Conservation (phyloP, 495 filamentous ascomycete genomes). For the Lepidopterella palustris region DNA sequence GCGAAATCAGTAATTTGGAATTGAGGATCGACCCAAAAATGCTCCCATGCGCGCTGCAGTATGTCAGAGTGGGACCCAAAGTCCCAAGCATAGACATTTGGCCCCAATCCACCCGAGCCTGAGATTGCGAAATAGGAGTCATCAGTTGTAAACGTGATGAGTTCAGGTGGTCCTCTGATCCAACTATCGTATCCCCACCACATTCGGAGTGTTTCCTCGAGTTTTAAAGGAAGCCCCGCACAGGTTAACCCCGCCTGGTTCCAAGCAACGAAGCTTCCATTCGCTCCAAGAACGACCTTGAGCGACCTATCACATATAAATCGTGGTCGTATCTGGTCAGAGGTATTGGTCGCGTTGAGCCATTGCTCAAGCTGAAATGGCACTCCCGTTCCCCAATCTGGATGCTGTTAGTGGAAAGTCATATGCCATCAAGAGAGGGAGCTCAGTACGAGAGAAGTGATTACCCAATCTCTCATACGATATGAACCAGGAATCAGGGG, state of each 20-base stretch:
- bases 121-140: not conserved
- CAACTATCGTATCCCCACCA: not conserved
- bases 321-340: not conserved
- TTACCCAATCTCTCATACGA: constrained; percentile 4
- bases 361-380: not conserved
- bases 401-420: not conserved
- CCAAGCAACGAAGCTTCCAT: not conserved
- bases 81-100: not conserved
- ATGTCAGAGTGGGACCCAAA: not conserved
- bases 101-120: not conserved
- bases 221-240: not conserved
- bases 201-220: not conserved
- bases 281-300: not conserved
- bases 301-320: not conserved
- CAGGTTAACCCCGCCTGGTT: not conserved
- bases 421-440: not conserved
- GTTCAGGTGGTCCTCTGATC: not conserved
- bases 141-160: not conserved
- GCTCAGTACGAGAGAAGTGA: not conserved
- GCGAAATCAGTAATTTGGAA: not conserved
- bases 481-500: constrained; percentile 5
- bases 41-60: not conserved
- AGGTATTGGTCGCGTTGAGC: not conserved
- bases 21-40: not conserved
- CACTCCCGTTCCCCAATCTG: not conserved